phyloP scores from a whole-genome alignment of 495 filamentous ascomycete genomes.

The Penicillium atrosanguineum region DNA sequence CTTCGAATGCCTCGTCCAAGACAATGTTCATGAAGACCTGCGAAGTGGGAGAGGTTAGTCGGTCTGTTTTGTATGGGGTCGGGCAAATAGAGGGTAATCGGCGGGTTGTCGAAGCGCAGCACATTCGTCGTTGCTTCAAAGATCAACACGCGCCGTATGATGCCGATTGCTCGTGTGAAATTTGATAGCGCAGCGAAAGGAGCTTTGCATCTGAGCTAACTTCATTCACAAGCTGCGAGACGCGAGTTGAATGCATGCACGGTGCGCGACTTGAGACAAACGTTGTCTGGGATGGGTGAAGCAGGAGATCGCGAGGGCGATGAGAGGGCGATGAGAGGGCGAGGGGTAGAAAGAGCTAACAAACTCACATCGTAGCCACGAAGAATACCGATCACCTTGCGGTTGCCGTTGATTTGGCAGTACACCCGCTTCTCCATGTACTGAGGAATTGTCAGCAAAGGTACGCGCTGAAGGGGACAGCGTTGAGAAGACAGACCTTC shows the following conservation, averaged over 20 bases:
- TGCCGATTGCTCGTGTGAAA: no score
- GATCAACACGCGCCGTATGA: no score
- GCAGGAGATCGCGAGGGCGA: no score
- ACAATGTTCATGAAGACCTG: slow-evolving; percentile 99
- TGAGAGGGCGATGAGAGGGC: neutral
- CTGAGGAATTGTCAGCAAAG: slow-evolving; percentile 47
- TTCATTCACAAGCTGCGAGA: neutral
- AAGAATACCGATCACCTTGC: slow-evolving; percentile 92
- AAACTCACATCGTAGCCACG: slow-evolving; percentile 88
- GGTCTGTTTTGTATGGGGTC: neutral
- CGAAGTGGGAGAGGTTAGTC: slow-evolving; percentile 4
- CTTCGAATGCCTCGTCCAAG: slow-evolving; percentile 95
- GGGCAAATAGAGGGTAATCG: neutral
- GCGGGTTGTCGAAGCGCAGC: no score
- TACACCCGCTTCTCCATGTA: slow-evolving; percentile 99
- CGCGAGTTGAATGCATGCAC: neutral
- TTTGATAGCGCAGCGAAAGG: neutral
- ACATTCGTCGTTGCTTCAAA: no score
- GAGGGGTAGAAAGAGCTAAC: neutral
- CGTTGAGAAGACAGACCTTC: slow-evolving; percentile 61
- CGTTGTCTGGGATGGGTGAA: neutral
- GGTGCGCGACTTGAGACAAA: neutral
- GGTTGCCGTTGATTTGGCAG: slow-evolving; percentile 94
- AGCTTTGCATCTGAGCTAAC: no score
- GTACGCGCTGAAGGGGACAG: neutral